Percentiles rank a stretch among this genome's conserved stretches.
Evolutionary conservation across 2,329 filamentous ascomycete genomes (phyloP).

Genomic region (Mycocentrospora acerina): DNA sequence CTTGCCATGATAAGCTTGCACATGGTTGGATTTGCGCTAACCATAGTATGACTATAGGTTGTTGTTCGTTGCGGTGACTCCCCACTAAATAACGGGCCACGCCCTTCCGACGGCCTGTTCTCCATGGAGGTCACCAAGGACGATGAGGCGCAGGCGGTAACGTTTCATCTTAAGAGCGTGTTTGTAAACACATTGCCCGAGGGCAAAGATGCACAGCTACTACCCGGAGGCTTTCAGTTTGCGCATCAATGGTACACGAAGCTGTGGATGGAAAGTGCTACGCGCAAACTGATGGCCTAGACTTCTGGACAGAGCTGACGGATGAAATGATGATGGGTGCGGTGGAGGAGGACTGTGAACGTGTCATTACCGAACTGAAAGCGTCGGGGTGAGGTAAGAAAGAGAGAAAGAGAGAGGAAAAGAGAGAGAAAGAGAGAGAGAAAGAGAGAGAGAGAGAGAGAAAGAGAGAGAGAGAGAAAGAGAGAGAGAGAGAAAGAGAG

Average conservation of each 20-base stretch:
- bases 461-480: too few species aligned
- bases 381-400: too few species aligned
- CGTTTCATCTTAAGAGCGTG: slow-evolving; percentile 43
- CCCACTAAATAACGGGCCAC: slow-evolving; percentile 29
- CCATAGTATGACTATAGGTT: slow-evolving; percentile 25
- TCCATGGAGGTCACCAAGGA: slow-evolving; percentile 44
- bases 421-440: too few species aligned
- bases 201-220: slow-evolving; percentile 27
- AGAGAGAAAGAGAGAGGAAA: too few species aligned
- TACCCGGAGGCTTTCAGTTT: slow-evolving; percentile 35
- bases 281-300: slow-evolving; percentile 40
- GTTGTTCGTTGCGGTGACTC: slow-evolving; percentile 43
- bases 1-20: too few species aligned
- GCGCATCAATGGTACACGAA: slow-evolving; percentile 42
- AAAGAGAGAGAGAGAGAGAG: too few species aligned
- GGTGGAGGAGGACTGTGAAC: too few species aligned
- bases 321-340: too few species aligned
- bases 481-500: too few species aligned
- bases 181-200: slow-evolving; percentile 43
- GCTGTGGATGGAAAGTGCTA: slow-evolving; percentile 46
- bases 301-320: too few species aligned
- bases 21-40: too few species aligned
- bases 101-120: slow-evolving; percentile 41
- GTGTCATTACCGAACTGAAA: too few species aligned
- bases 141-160: slow-evolving; percentile 36